Evolutionary conservation across 257 asterid species (phyloP).

Genomic region (Gynochthodes officinalis): DNA sequence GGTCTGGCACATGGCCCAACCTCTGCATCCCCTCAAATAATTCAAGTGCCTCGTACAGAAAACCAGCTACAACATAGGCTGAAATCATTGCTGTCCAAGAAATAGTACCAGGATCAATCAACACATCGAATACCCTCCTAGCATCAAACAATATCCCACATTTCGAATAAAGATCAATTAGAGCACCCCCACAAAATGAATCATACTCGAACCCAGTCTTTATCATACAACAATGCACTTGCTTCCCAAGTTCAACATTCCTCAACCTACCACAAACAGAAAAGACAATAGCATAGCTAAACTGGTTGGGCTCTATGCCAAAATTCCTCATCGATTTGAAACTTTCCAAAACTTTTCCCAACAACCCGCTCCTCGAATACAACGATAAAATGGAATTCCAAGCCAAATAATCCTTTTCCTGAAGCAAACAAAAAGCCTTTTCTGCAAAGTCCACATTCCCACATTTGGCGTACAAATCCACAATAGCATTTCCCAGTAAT

Average conservation of each 20-base stretch:
- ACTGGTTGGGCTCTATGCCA: constrained; percentile 65
- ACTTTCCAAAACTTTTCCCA: constrained; percentile 35
- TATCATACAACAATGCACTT: constrained; percentile 49
- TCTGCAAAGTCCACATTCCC: constrained; percentile 56
- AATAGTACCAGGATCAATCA: constrained; percentile 51
- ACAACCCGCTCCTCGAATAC: constrained; percentile 57
- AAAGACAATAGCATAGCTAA: constrained; percentile 64
- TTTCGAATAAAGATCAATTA: constrained; percentile 85
- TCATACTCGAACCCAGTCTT: constrained; percentile 53
- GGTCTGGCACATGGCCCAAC: constrained; percentile 56
- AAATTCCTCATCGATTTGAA: constrained; percentile 53
- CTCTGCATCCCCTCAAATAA: constrained; percentile 59
- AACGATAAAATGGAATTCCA: constrained; percentile 80
- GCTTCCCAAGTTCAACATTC: constrained; percentile 48
- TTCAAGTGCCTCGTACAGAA: constrained; percentile 50
- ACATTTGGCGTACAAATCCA: constrained; percentile 85
- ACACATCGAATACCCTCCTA: constrained; percentile 57
- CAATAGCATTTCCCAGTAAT: constrained; percentile 57
- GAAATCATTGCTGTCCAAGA: constrained; percentile 86
- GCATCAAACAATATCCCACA: constrained; percentile 56
- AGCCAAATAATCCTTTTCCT: constrained; percentile 50
- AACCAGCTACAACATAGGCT: constrained; percentile 65
- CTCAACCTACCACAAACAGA: constrained; percentile 68
- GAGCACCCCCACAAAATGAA: constrained; percentile 66
- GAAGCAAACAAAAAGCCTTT: constrained; percentile 47